Evolutionary conservation across 2,329 filamentous ascomycete species (phyloP), one percentile per base, ranked within the genome.

Genomic region (Botrytis paeoniae): DNA sequence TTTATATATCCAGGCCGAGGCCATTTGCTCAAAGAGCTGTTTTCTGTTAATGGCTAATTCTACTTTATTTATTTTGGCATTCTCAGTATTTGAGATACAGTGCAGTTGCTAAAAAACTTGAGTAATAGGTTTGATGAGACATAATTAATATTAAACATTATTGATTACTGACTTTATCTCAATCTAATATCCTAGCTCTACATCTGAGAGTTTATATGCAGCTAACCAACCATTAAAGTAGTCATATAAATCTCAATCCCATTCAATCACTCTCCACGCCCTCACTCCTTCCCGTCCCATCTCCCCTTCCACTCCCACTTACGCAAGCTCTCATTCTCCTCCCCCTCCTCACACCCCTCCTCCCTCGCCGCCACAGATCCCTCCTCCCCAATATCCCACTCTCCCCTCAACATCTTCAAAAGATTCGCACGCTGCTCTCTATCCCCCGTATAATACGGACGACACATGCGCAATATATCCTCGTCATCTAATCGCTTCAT

Each of bases 1-100:
- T 32, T 41, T 68, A 41, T 69, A 69, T 57, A 69, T 69, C 48
- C 39, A 39, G 65, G 65, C 65, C 48, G 22, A 39, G 65, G 48
- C 65, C 65, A 69, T 51, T 57, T 69, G 65, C 64, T 48, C 14
- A 54, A n/a, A 29, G 16, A 39, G 25, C 8, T 41, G 7, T 39
- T 41, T 39, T 25, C 35, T 29, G 29, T 57, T 32, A 32, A 32
- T 68, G n/a, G n/a, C 32, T 41, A 32, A 69, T 43, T 32, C 18
- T 25, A 48, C 45, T 48, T 10, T 32, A 32, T 25, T 18, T 41
- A 57, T 29, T 57, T 25, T 6, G 4, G 12, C 7, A 45, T 22
- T 32, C 32, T 3, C 0, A 32, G n/a, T 43, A 8, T 61, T 1
- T 16, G 32, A 25, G 20, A 20, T 35, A 18, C 20, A 4, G 10